Conservation (phyloP, 2,329 filamentous ascomycete species). For the Ophiocordyceps camponoti-floridani region DNA sequence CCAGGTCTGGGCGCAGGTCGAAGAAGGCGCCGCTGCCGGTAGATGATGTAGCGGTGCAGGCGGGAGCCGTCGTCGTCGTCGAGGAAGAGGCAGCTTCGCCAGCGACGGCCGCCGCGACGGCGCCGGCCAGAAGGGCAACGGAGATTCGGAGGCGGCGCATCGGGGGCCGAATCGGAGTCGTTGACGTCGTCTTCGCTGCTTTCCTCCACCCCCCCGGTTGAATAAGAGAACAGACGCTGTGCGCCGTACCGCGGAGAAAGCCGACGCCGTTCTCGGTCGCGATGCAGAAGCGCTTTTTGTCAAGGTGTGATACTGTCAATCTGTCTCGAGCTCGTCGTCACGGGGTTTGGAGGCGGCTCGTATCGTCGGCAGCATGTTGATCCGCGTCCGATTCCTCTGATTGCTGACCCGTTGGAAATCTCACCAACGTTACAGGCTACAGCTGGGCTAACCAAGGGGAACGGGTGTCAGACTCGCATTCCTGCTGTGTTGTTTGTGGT, state of each 20-base stretch:
- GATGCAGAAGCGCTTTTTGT: background rate
- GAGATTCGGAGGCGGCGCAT: background rate
- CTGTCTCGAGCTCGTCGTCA: background rate
- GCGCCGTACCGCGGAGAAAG: background rate
- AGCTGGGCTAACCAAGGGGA: background rate
- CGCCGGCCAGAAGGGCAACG: constrained; percentile 17
- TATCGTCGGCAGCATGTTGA: background rate
- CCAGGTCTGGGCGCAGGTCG: constrained; percentile 37
- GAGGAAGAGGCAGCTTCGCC: constrained; percentile 22
- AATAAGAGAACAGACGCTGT: background rate
- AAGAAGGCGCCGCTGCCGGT: constrained; percentile 39
- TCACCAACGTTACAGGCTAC: background rate
- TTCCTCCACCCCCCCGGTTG: too few species aligned
- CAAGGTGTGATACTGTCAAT: background rate
- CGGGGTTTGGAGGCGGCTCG: background rate
- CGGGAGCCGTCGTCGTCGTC: constrained; percentile 13
- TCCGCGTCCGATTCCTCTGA: background rate
- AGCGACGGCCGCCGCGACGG: constrained; percentile 14
- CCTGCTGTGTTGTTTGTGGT: too few species aligned
- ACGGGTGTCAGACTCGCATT: too few species aligned
- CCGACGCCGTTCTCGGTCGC: background rate
- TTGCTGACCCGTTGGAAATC: background rate
- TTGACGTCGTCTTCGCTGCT: background rate
- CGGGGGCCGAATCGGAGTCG: background rate
- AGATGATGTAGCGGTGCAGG: constrained; percentile 38